phyloP scores from a whole-genome alignment of 2,329 filamentous ascomycete species.

The Epichloe sibirici region DNA sequence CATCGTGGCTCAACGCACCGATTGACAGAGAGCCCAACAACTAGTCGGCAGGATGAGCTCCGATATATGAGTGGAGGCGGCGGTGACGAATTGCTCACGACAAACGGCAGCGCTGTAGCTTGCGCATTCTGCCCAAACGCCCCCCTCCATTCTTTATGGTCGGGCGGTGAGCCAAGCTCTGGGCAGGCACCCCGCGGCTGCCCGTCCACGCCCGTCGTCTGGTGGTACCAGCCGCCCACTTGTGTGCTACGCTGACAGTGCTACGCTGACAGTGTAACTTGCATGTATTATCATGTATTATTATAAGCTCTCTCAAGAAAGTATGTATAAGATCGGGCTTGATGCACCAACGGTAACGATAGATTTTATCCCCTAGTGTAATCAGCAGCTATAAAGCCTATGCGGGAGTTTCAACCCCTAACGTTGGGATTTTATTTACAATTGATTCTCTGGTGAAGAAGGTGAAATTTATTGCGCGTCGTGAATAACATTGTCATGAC shows the following conservation, averaged over 20 bases:
- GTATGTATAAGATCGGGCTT: background rate
- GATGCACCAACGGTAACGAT: background rate
- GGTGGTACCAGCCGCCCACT: too few species aligned
- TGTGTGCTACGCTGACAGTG: too few species aligned
- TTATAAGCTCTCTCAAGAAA: too few species aligned
- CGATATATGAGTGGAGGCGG: constrained; percentile 2
- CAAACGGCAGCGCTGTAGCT: background rate
- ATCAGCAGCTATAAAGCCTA: background rate
- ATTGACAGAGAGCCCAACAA: background rate
- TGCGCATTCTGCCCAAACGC: background rate
- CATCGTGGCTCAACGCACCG: constrained; percentile 43
- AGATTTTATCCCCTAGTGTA: background rate
- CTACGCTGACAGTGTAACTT: too few species aligned
- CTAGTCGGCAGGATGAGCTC: background rate
- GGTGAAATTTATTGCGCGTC: background rate
- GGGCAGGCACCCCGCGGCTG: background rate
- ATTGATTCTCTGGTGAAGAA: background rate
- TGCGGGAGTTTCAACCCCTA: background rate
- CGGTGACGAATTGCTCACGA: constrained; percentile 1
- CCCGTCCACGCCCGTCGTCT: too few species aligned
- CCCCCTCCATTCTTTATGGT: background rate
- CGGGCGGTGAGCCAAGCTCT: constrained; percentile 5
- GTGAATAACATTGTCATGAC: background rate
- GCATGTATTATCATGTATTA: too few species aligned
- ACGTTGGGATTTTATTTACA: background rate